Evolutionary conservation across 2,329 filamentous ascomycete genomes (phyloP).

Genomic region (Colletotrichum navitas): DNA sequence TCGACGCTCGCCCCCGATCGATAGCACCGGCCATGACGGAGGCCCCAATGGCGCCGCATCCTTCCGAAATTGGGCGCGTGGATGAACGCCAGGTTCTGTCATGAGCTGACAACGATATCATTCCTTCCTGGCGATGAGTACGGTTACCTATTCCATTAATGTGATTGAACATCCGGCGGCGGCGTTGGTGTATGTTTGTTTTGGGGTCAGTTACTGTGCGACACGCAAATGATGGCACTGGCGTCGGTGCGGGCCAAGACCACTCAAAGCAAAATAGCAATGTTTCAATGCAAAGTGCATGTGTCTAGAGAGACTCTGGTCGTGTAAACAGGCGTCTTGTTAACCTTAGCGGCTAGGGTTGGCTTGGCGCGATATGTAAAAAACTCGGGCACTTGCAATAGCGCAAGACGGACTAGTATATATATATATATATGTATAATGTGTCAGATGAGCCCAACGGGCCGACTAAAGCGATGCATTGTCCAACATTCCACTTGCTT

Average conservation of each 20-base stretch:
- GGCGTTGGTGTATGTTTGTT: background rate
- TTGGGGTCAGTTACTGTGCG: background rate
- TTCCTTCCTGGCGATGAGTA: background rate
- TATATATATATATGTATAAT: slow-evolving; percentile 1
- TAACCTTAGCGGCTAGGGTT: background rate
- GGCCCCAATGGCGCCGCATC: slow-evolving; percentile 57
- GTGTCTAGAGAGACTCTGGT: background rate
- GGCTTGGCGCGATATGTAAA: background rate
- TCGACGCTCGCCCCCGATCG: slow-evolving; percentile 74
- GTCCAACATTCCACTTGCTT: background rate
- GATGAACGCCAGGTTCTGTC: slow-evolving; percentile 9
- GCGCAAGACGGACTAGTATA: background rate
- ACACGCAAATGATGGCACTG: background rate
- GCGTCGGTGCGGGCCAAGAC: background rate
- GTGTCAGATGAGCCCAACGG: background rate
- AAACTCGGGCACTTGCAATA: background rate
- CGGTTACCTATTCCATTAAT: background rate
- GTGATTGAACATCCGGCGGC: background rate
- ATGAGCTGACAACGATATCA: background rate
- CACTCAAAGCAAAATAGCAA: background rate
- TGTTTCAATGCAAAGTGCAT: background rate
- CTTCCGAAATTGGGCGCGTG: slow-evolving; percentile 57
- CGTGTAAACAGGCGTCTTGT: background rate
- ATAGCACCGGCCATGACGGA: slow-evolving; percentile 56
- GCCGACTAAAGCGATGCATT: background rate